Evolutionary conservation across 2,329 filamentous ascomycete genomes (phyloP).

Genomic region (Exophiala bonariae): DNA sequence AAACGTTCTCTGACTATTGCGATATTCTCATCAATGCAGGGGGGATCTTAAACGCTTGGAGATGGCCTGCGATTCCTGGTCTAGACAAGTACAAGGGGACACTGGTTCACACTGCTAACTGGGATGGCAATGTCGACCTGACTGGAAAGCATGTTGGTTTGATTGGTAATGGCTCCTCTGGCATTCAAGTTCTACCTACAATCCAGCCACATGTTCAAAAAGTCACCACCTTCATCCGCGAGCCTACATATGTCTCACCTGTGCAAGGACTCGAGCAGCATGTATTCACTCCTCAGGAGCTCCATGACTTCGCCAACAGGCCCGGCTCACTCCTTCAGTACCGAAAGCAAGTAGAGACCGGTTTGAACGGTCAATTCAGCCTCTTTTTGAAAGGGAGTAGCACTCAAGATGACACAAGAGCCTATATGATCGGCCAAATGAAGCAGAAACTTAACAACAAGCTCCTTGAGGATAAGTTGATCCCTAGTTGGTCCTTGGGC

Average conservation of each 20-base stretch:
- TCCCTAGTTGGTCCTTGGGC: slow-evolving; percentile 26
- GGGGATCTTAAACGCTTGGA: slow-evolving; percentile 58
- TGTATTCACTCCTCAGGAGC: slow-evolving; percentile 24
- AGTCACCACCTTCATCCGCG: slow-evolving; percentile 33
- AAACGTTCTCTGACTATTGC: slow-evolving; percentile 13
- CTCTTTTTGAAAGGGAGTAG: slow-evolving; percentile 14
- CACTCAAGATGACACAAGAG: slow-evolving; percentile 17
- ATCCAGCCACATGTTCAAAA: slow-evolving; percentile 28
- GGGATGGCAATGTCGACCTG: slow-evolving; percentile 34
- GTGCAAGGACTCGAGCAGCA: slow-evolving; percentile 23
- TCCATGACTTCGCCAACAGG: slow-evolving; percentile 20
- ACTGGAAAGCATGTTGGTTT: slow-evolving; percentile 27
- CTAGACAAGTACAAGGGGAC: slow-evolving; percentile 29
- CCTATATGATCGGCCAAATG: slow-evolving; percentile 24
- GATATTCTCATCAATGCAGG: slow-evolving; percentile 53
- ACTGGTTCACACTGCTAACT: slow-evolving; percentile 30
- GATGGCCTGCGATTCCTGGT: slow-evolving; percentile 33
- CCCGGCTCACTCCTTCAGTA: slow-evolving; percentile 20
- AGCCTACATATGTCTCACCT: slow-evolving; percentile 21
- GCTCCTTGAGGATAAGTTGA: slow-evolving; percentile 20
- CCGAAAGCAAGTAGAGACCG: slow-evolving; percentile 18
- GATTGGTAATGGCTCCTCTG: slow-evolving; percentile 38
- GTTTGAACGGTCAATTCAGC: slow-evolving; percentile 27
- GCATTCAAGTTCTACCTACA: slow-evolving; percentile 42
- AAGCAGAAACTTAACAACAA: slow-evolving; percentile 21